Percentiles rank a stretch among this genome's conserved stretches.
phyloP scores from a whole-genome alignment of 83 land plant genomes.

The Picea abies region DNA sequence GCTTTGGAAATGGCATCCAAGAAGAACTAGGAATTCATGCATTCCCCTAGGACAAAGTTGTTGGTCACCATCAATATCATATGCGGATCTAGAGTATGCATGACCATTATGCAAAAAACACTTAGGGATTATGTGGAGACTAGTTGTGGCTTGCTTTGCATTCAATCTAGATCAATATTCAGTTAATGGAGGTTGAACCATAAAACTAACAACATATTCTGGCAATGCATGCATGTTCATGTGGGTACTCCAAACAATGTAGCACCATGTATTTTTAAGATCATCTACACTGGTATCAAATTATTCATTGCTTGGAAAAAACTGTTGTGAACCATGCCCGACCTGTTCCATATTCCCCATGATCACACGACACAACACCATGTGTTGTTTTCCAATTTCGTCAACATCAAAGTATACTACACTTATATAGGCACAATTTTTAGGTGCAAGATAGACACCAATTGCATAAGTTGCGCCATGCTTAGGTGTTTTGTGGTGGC shows the following conservation, averaged over 20 bases:
- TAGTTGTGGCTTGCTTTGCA: too few species aligned
- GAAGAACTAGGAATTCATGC: conserved; percentile 39
- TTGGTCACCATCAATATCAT: not conserved
- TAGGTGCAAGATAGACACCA: conserved; percentile 65
- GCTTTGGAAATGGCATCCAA: too few species aligned
- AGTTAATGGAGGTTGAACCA: too few species aligned
- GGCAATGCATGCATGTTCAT: too few species aligned
- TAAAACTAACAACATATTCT: too few species aligned
- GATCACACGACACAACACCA: too few species aligned
- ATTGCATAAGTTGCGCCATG: conserved; percentile 35
- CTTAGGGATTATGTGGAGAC: too few species aligned
- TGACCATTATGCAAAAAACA: too few species aligned
- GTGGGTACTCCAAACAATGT: conserved; percentile 40
- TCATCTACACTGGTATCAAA: conserved; percentile 55
- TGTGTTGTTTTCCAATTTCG: conserved; percentile 34
- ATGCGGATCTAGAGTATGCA: too few species aligned
- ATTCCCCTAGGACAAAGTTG: not conserved
- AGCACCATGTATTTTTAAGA: conserved; percentile 28
- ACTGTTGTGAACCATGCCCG: conserved; percentile 31
- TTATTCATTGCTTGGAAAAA: conserved; percentile 28
- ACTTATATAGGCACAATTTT: conserved; percentile 36
- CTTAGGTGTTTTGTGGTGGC: conserved; percentile 2
- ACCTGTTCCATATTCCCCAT: conserved; percentile 28
- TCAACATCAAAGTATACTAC: conserved; percentile 31
- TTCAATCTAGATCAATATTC: not conserved